These are phyloP conservation scores for Neoscytalidium dimidiatum DNA, from an alignment of 2,329 filamentous ascomycete species.

Conservation along the genomic window DNA sequence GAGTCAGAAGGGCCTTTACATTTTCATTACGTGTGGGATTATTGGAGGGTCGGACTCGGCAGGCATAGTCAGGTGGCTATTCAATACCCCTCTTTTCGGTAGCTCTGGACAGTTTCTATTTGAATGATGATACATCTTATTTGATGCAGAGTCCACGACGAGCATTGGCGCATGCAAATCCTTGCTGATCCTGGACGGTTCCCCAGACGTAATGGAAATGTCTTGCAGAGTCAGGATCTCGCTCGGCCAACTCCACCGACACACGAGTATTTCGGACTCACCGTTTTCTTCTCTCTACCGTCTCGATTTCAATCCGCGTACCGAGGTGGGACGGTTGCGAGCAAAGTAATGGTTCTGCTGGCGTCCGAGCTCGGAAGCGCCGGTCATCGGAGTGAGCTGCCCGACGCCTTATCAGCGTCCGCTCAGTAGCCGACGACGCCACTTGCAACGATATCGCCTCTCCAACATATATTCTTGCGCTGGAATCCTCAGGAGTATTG, in stretches of 20 bases:
- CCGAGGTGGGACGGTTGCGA: neutral
- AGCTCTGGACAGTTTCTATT: conserved; percentile 2
- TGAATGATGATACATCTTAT: conserved; percentile 9
- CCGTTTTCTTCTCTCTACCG: neutral
- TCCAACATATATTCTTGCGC: neutral
- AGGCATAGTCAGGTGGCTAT: conserved; percentile 4
- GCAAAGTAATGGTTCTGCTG: neutral
- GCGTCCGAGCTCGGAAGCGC: neutral
- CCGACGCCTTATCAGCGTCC: neutral
- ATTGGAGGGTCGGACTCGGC: neutral
- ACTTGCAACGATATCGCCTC: neutral
- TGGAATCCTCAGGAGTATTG: neutral
- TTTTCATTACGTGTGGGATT: neutral
- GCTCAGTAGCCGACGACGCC: neutral
- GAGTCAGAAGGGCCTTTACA: neutral
- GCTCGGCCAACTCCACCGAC: neutral
- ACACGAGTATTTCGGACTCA: neutral
- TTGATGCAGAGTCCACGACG: neutral
- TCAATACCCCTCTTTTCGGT: conserved; percentile 17
- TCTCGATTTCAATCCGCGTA: neutral
- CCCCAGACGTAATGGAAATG: neutral
- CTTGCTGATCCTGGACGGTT: neutral
- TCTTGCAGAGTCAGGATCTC: neutral
- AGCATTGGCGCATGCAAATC: neutral
- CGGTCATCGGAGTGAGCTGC: neutral